A percentile compares a stretch with the other conserved stretches of the same genome.
phyloP scores from a whole-genome alignment of 345 rosid species.

The Stellera chamaejasme region DNA sequence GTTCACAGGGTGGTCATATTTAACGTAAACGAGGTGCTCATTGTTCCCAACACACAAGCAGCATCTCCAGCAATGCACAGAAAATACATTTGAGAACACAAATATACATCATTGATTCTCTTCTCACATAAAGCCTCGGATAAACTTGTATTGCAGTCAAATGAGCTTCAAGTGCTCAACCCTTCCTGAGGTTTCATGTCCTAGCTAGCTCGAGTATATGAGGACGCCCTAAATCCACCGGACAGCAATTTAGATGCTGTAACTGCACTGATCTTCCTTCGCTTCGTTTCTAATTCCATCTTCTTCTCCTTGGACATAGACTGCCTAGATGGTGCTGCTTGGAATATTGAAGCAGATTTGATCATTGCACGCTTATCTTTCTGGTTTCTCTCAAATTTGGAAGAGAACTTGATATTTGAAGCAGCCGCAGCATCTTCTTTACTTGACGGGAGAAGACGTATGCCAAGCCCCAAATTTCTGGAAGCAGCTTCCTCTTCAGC shows the following conservation, averaged over 20 bases:
- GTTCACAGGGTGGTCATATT: too few species aligned
- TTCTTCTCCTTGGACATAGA: conserved; percentile 38
- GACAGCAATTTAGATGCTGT: conserved; percentile 51
- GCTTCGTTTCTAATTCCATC: conserved; percentile 67
- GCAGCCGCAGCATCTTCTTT: conserved; percentile 59
- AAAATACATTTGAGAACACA: too few species aligned
- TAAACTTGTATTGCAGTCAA: too few species aligned
- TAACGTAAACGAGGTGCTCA: too few species aligned
- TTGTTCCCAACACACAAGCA: too few species aligned
- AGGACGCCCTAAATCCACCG: conserved; percentile 65
- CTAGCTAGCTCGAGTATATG: conserved; percentile 9
- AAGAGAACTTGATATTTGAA: conserved; percentile 49
- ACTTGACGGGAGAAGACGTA: conserved; percentile 61
- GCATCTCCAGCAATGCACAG: too few species aligned
- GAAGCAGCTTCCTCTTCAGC: conserved; percentile 73
- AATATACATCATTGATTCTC: too few species aligned
- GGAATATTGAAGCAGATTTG: conserved; percentile 63
- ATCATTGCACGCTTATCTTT: conserved; percentile 73
- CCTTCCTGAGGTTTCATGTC: too few species aligned
- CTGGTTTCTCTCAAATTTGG: conserved; percentile 69
- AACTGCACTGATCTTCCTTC: conserved; percentile 63
- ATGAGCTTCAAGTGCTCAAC: too few species aligned
- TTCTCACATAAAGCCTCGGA: too few species aligned
- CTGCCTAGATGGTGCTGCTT: conserved; percentile 37
- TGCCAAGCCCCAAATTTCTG: conserved; percentile 65